phyloP scores from a whole-genome alignment of 306 rosid species.

The Cucumis hystrix region DNA sequence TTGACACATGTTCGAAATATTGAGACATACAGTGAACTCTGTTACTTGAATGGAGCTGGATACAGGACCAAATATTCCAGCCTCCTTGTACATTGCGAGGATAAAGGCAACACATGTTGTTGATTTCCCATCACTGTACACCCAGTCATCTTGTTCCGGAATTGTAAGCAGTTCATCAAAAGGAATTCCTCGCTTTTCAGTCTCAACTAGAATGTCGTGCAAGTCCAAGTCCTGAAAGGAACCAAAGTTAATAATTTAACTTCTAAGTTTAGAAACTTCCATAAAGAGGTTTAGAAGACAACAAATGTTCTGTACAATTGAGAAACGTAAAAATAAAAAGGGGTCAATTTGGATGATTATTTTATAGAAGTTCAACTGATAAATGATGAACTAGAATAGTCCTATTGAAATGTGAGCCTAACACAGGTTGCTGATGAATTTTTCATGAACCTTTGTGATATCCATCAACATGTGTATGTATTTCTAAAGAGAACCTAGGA shows the following conservation, averaged over 20 bases:
- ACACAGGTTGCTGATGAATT: neutral
- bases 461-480: neutral
- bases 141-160: conserved; percentile 97
- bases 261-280: neutral
- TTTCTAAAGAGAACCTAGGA: neutral
- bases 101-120: conserved; percentile 89
- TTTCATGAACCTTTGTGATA: neutral
- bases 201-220: conserved; percentile 61
- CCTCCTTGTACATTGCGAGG: conserved; percentile 90
- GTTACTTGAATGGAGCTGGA: conserved; percentile 80
- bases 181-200: conserved; percentile 66
- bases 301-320: neutral
- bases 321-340: neutral
- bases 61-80: conserved; percentile 68
- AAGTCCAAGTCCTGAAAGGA: conserved; percentile 60
- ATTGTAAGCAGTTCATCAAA: conserved; percentile 75
- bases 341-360: neutral
- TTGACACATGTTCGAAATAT: neutral
- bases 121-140: conserved; percentile 90
- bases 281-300: neutral
- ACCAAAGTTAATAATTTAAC: neutral
- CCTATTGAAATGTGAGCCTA: neutral
- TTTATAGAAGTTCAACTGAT: neutral
- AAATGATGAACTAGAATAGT: neutral
- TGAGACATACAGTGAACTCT: conserved; percentile 71